phyloP scores from a whole-genome alignment of 2,329 filamentous ascomycete genomes.

The Penicillium expansum region DNA sequence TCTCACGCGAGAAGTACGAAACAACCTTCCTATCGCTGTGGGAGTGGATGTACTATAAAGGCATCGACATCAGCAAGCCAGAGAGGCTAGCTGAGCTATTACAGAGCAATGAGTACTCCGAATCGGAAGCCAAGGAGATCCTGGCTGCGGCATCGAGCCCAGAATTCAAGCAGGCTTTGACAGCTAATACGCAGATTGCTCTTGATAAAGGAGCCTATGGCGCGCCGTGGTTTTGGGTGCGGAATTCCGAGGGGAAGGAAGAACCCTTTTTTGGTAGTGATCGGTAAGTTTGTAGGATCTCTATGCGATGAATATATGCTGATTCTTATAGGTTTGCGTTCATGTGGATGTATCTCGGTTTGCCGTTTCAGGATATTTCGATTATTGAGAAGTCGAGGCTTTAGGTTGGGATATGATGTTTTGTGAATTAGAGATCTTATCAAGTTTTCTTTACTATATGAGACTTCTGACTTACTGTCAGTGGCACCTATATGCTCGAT shows the following conservation, averaged over 20 bases:
- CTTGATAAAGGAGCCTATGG: constrained; percentile 70
- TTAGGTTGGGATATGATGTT: neutral
- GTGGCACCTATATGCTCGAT: no score
- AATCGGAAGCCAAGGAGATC: constrained; percentile 55
- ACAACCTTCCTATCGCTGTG: constrained; percentile 57
- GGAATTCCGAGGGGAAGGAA: constrained; percentile 49
- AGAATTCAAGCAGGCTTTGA: constrained; percentile 55
- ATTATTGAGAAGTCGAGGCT: constrained; percentile 21
- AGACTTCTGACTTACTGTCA: no score
- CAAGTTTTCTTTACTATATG: no score
- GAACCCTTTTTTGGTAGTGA: constrained; percentile 79
- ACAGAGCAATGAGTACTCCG: constrained; percentile 17
- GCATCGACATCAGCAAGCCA: constrained; percentile 59
- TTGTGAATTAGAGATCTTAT: neutral
- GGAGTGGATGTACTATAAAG: constrained; percentile 60
- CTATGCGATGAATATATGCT: neutral
- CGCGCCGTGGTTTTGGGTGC: constrained; percentile 71
- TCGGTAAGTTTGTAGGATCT: no score
- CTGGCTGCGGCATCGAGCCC: constrained; percentile 52
- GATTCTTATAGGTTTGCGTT: constrained; percentile 41
- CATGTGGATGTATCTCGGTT: constrained; percentile 64
- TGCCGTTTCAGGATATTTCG: constrained; percentile 42
- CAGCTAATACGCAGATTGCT: constrained; percentile 59
- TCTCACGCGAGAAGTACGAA: constrained; percentile 52
- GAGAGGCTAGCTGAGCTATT: constrained; percentile 51